phyloP scores from a whole-genome alignment of 1,139 yeast species.

The Chernovozyma sophiae-reginae region DNA sequence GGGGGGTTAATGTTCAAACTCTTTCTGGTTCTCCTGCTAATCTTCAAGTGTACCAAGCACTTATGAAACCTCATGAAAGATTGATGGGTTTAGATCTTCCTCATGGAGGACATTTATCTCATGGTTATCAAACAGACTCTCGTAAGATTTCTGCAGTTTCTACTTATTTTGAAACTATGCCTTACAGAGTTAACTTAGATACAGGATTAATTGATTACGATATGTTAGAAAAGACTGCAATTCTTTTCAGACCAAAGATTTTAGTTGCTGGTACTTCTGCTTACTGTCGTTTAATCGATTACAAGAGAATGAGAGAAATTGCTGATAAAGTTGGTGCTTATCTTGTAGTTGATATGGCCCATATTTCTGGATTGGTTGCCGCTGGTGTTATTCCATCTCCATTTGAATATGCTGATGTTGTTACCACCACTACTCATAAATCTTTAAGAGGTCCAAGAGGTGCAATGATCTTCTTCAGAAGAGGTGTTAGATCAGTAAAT shows the following conservation, averaged over 20 bases:
- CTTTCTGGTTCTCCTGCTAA: conserved; percentile 97
- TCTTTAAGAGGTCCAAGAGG: conserved; percentile 99
- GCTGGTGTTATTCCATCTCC: conserved; percentile 97
- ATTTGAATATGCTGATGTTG: conserved; percentile 93
- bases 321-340: conserved; percentile 97
- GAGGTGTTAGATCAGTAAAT: conserved; percentile 86
- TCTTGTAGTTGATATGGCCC: conserved; percentile 97
- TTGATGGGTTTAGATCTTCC: conserved; percentile 97
- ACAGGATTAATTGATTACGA: conserved; percentile 96
- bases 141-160: conserved; percentile 95
- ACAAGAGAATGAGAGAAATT: conserved; percentile 91
- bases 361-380: conserved; percentile 92
- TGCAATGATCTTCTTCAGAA: conserved; percentile 97
- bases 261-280: conserved; percentile 98
- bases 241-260: conserved; percentile 89
- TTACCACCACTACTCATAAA: conserved; percentile 97
- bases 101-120: conserved; percentile 97
- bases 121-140: conserved; percentile 95
- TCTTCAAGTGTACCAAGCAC: conserved; percentile 91
- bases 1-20: conserved; percentile 99
- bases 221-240: conserved; percentile 84
- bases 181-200: conserved; percentile 85
- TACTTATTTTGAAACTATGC: conserved; percentile 97
- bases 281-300: conserved; percentile 91
- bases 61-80: conserved; percentile 92